Conservation (phyloP, 768 basidiomycete species). For the Termitomyces sp. region DNA sequence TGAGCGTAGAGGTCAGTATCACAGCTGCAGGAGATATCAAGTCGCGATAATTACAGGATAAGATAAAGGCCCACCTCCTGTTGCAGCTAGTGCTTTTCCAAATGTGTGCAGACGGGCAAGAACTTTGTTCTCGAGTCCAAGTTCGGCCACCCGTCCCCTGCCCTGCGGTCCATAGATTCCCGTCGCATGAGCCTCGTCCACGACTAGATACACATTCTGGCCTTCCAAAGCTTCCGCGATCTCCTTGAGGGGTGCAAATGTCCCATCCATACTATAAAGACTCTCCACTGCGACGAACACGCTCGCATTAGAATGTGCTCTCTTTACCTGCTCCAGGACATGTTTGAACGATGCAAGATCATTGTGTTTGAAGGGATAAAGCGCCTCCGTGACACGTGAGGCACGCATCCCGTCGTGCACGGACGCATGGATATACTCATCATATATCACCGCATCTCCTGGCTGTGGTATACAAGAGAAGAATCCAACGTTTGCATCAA, state of each 20-base stretch:
- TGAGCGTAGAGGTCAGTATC: conserved; percentile 63
- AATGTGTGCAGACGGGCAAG: conserved; percentile 86
- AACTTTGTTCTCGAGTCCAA: conserved; percentile 71
- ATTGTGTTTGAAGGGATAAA: conserved; percentile 70
- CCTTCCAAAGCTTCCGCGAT: conserved; percentile 63
- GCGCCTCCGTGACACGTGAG: conserved; percentile 42
- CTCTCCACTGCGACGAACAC: conserved; percentile 87
- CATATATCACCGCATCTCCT: conserved; percentile 76
- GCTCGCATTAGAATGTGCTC: conserved; percentile 38
- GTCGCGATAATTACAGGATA: not conserved
- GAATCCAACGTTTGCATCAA: conserved; percentile 88
- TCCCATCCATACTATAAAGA: conserved; percentile 96
- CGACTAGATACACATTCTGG: conserved; percentile 68
- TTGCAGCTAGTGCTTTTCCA: conserved; percentile 84
- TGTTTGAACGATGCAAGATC: conserved; percentile 47
- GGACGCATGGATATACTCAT: conserved; percentile 87
- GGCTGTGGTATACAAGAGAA: conserved; percentile 78
- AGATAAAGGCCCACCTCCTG: conserved; percentile 63
- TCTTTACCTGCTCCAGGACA: conserved; percentile 39
- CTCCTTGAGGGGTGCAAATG: conserved; percentile 69
- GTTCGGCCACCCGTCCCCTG: conserved; percentile 64
- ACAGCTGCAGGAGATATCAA: conserved; percentile 48
- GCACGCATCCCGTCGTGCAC: conserved; percentile 89
- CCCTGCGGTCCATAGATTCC: conserved; percentile 84
- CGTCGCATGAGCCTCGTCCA: conserved; percentile 94